These are phyloP conservation scores for Sporothrix euskadiensis DNA, from an alignment of 2,329 filamentous ascomycete species.

Conservation along the genomic window DNA sequence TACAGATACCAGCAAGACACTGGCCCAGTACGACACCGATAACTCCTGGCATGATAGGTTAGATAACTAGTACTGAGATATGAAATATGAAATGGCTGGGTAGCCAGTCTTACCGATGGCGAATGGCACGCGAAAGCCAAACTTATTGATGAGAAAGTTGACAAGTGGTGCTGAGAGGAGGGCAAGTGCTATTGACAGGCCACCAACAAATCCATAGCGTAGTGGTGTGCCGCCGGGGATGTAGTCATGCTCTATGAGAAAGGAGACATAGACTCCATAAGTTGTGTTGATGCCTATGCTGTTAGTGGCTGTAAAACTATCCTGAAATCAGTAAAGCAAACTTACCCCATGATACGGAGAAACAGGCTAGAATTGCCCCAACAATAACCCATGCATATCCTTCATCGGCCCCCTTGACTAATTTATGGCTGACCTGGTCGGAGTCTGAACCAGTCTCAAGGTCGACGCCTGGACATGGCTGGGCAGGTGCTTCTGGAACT, in stretches of 20 bases:
- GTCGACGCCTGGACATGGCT: neutral
- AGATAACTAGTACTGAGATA: no score
- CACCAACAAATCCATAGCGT: conserved; percentile 27
- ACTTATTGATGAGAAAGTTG: neutral
- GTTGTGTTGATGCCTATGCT: conserved; percentile 24
- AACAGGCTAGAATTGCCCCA: neutral
- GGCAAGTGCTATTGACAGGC: conserved; percentile 21
- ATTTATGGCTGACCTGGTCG: neutral
- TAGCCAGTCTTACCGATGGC: neutral
- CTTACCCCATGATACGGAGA: conserved; percentile 21
- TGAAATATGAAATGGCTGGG: no score
- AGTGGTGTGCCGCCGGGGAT: conserved; percentile 23
- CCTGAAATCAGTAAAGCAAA: no score
- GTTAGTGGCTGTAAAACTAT: neutral
- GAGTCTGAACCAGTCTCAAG: neutral
- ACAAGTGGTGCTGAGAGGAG: conserved; percentile 12
- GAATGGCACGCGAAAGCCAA: conserved; percentile 2
- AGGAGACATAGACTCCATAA: conserved; percentile 25
- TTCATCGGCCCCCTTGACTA: neutral
- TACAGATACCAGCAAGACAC: conserved; percentile 20
- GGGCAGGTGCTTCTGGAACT: neutral
- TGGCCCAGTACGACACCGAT: conserved; percentile 25
- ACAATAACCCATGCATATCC: conserved; percentile 23
- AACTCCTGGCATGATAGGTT: neutral
- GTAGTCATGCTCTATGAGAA: conserved; percentile 18